Percentiles rank a stretch among this genome's conserved stretches.
These are phyloP conservation scores for Trypanosoma platydactyli DNA, from an alignment of 208 protist genomes.

Conservation along the genomic window DNA sequence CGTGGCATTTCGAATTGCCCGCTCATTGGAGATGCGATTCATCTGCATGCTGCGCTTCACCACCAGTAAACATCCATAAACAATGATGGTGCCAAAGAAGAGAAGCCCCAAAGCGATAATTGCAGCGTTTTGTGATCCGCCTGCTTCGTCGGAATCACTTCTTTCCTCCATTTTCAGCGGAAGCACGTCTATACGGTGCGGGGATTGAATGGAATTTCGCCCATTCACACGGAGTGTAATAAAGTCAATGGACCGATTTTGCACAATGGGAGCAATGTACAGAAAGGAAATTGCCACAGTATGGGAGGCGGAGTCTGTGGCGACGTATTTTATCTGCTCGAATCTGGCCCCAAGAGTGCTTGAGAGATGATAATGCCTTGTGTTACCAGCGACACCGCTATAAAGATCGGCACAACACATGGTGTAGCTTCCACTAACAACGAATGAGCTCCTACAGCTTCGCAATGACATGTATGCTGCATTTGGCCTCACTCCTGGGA, in stretches of 20 bases:
- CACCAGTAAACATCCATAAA: constrained; percentile 29
- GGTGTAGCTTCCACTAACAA: constrained; percentile 40
- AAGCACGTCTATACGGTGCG: constrained; percentile 46
- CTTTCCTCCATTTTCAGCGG: constrained; percentile 11
- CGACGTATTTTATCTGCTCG: constrained; percentile 40
- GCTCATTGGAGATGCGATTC: constrained; percentile 32
- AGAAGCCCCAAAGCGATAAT: constrained; percentile 40
- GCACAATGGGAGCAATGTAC: constrained; percentile 40
- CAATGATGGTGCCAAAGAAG: constrained; percentile 48
- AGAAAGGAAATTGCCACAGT: constrained; percentile 39
- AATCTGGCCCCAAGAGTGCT: constrained; percentile 30
- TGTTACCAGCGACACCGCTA: constrained; percentile 43
- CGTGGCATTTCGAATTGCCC: constrained; percentile 9
- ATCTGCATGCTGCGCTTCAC: constrained; percentile 35
- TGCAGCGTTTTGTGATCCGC: constrained; percentile 16
- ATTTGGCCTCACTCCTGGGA: constrained; percentile 36
- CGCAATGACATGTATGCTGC: constrained; percentile 41
- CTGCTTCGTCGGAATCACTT: constrained; percentile 6
- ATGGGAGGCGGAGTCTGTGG: constrained; percentile 30
- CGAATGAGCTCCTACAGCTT: constrained; percentile 33
- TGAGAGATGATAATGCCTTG: constrained; percentile 38
- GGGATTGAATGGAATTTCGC: constrained; percentile 32
- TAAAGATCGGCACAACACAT: constrained; percentile 46
- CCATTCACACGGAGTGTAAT: constrained; percentile 38
- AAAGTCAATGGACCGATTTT: constrained; percentile 35